Evolutionary conservation across 257 asterid genomes (phyloP).

Genomic region (Pogostemon cablin): DNA sequence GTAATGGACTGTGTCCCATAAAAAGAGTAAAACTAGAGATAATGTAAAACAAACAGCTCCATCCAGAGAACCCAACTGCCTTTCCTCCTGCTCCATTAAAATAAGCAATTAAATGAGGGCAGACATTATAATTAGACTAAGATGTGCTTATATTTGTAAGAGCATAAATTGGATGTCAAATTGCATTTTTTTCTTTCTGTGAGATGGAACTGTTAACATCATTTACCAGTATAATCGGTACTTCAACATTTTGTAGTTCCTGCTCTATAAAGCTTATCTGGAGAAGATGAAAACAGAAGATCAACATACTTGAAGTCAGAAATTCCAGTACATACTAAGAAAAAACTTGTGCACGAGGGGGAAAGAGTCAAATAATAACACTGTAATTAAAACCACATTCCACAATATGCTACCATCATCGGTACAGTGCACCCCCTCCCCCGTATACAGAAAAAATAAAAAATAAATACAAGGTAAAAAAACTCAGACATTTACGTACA

Average conservation of each 20-base stretch:
- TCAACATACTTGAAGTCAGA: background rate
- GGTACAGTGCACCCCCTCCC: background rate
- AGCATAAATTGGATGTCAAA: slow-evolving; percentile 14
- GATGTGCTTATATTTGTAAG: background rate
- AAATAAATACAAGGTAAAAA: background rate
- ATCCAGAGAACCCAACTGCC: background rate
- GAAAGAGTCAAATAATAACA: background rate
- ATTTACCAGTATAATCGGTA: slow-evolving; percentile 75
- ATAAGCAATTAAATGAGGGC: slow-evolving; percentile 4
- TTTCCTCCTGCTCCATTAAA: slow-evolving; percentile 10
- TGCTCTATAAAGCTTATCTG: slow-evolving; percentile 78
- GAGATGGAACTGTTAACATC: slow-evolving; percentile 10
- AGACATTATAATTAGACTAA: background rate
- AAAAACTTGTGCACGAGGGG: background rate
- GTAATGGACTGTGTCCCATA: background rate
- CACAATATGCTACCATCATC: background rate
- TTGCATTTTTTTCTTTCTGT: slow-evolving; percentile 19
- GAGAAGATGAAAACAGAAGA: slow-evolving; percentile 30
- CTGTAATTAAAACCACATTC: slow-evolving; percentile 3
- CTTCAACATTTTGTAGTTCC: slow-evolving; percentile 56
- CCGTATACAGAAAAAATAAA: background rate
- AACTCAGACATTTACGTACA: background rate
- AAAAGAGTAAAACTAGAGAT: background rate
- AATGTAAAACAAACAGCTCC: slow-evolving; percentile 19
- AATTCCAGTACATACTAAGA: slow-evolving; percentile 3